Evolutionary conservation across 2,329 filamentous ascomycete genomes (phyloP).

Genomic region (Ophiostoma himal-ulmi): DNA sequence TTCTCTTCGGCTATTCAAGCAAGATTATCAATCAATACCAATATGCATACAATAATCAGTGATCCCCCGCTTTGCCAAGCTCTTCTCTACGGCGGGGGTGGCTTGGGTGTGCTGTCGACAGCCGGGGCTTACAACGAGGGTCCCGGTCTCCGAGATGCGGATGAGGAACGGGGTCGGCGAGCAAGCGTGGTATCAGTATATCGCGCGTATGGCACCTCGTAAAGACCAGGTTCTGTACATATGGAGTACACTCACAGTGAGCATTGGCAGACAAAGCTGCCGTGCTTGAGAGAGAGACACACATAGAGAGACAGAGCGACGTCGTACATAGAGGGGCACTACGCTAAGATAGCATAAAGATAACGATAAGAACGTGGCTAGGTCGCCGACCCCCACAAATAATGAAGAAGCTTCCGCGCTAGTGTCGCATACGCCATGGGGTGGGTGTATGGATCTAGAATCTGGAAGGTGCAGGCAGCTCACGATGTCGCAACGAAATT

Average conservation of each 20-base stretch:
- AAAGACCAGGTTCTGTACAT: background rate
- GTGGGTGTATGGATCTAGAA: constrained; percentile 5
- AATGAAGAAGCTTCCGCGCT: background rate
- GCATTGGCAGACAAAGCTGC: background rate
- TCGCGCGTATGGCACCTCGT: background rate
- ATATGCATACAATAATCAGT: background rate
- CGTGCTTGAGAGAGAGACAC: background rate
- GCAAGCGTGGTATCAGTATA: background rate
- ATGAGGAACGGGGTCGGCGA: background rate
- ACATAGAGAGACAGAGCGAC: background rate
- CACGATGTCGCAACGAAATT: background rate
- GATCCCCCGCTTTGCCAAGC: background rate
- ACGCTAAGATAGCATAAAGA: constrained; percentile 18
- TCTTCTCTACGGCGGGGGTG: background rate
- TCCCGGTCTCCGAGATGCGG: background rate
- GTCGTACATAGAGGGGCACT: background rate
- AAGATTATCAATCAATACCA: constrained; percentile 1
- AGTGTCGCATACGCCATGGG: background rate
- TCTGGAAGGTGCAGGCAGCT: background rate
- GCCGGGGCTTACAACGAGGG: too few relatives aligned
- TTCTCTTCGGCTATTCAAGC: background rate
- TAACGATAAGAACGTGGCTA: constrained; percentile 3
- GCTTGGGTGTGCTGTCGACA: background rate
- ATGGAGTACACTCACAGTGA: background rate
- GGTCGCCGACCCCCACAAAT: background rate